Evolutionary conservation across 331 rosid genomes (phyloP).

Genomic region (Quercus lobata): DNA sequence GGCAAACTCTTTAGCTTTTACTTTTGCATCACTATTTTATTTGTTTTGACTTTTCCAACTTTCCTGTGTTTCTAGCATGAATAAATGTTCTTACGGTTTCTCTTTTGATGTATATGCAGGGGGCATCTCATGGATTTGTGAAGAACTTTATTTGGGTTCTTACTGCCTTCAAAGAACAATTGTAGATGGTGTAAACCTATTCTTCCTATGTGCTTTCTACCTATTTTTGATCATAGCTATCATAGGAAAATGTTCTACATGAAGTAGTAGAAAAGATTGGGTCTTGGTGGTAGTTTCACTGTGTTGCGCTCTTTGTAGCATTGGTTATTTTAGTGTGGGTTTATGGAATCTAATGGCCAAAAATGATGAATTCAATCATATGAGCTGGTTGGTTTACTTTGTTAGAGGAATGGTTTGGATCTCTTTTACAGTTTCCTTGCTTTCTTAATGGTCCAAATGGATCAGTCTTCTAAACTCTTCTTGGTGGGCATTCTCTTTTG

Average conservation of each 20-base stretch:
- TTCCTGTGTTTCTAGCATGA: not conserved
- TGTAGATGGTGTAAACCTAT: slow-evolving; percentile 27
- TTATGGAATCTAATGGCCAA: slow-evolving; percentile 23
- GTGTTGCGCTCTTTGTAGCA: slow-evolving; percentile 40
- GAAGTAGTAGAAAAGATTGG: slow-evolving; percentile 18
- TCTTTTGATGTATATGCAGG: slow-evolving; percentile 27
- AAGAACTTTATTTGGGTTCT: slow-evolving; percentile 33
- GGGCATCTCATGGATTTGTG: slow-evolving; percentile 35
- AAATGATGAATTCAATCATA: not conserved
- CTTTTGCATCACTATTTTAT: not conserved
- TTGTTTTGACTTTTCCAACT: not conserved
- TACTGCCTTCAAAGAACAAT: slow-evolving; percentile 41
- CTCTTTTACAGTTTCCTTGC: slow-evolving; percentile 39
- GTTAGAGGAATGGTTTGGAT: slow-evolving; percentile 38
- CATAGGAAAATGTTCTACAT: slow-evolving; percentile 12
- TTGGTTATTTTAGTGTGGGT: slow-evolving; percentile 33
- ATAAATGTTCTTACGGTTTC: not conserved
- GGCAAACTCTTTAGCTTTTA: no score
- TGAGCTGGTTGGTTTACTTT: slow-evolving; percentile 25
- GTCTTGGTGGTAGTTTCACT: slow-evolving; percentile 26
- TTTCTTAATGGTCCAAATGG: slow-evolving; percentile 42
- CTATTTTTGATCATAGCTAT: slow-evolving; percentile 11
- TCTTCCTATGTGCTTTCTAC: slow-evolving; percentile 34
- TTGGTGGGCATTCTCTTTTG: slow-evolving; percentile 58
- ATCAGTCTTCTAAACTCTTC: slow-evolving; percentile 26